phyloP scores from a whole-genome alignment of 73 alveolate genomes.

The Effrenium voratum region DNA sequence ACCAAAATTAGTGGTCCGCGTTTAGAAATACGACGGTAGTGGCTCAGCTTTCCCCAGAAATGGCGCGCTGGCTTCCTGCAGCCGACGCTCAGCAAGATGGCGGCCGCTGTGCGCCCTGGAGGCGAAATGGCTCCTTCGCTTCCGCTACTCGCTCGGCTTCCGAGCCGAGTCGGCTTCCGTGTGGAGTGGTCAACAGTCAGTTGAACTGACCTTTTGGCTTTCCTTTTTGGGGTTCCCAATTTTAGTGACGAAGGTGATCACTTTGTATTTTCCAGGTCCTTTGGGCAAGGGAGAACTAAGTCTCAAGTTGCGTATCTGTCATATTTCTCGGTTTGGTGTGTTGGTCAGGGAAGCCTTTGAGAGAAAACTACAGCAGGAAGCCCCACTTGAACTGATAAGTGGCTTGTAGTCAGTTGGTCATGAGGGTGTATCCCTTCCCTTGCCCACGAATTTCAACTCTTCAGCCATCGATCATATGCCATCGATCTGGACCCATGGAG shows the following conservation, averaged over 20 bases:
- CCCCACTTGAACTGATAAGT: no score
- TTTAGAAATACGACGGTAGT: background rate
- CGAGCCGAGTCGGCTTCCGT: background rate
- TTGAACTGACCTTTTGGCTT: background rate
- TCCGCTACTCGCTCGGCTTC: background rate
- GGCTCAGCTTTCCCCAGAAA: background rate
- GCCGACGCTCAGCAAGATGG: conserved; percentile 31
- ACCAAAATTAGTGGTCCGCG: background rate
- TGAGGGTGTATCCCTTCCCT: no score
- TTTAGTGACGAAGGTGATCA: background rate
- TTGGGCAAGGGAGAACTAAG: background rate
- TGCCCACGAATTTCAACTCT: no score
- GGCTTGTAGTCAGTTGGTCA: no score
- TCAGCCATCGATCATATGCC: no score
- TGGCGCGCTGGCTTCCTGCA: conserved; percentile 77
- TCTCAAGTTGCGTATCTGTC: no score
- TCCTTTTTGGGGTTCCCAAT: background rate
- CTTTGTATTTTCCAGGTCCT: background rate
- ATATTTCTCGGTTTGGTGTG: no score
- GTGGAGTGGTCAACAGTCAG: background rate
- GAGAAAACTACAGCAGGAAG: no score
- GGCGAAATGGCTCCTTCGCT: background rate
- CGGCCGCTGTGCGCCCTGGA: conserved; percentile 60
- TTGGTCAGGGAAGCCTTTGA: no score
- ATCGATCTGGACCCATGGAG: no score